Base-by-base conservation (phyloP, 257 asterid genomes). In the Nemophila menziesii region DNA sequence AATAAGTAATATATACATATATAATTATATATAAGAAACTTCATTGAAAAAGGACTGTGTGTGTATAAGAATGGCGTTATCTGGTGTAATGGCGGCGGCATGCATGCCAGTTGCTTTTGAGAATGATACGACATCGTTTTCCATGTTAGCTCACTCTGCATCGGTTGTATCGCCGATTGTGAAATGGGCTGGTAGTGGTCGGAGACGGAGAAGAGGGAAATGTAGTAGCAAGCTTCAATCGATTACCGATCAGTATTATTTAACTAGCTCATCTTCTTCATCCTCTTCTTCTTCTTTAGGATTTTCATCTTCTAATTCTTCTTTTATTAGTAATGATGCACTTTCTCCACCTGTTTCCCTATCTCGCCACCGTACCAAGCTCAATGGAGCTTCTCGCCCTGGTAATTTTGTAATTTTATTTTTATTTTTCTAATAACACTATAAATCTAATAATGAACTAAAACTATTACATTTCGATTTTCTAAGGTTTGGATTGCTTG, bases 21-120 rank as follows among this genome's bases (percentile, higher is more conserved):
- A 29, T 7, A 29, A 2, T 7, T 29, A 5, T 29, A 29, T 29
- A 24, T 29, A 29, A n/a, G n/a, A n/a, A n/a, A n/a, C n/a, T n/a
- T n/a, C 17, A 39, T 14, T n/a, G 10, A 38, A 12, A 13, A 38
- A 2, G 20, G 8, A 11, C 9, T 39, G 43, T 4, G 19, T 40
- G 36, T 39, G 43, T 4, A 10, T 40, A 13, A 29, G 5, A 41
- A 41, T 46, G 65, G 74, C 71, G 38, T 68, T 86, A 55, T 72
- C 92, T 18, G 75, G 92, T 81, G 49, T 77, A 24, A 69, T 75
- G 80, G 93, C 82, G 66, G 86, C 86, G 65, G 92, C 86, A 70
- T 77, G 95, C 95, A 74, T 84, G 95, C 73, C 93, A 38, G 82
- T 74, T 39, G 70, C 81, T 57, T 72, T 62, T 57, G 92, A 76